Conservation (phyloP, 768 basidiomycete species). For the Suillus plorans region DNA sequence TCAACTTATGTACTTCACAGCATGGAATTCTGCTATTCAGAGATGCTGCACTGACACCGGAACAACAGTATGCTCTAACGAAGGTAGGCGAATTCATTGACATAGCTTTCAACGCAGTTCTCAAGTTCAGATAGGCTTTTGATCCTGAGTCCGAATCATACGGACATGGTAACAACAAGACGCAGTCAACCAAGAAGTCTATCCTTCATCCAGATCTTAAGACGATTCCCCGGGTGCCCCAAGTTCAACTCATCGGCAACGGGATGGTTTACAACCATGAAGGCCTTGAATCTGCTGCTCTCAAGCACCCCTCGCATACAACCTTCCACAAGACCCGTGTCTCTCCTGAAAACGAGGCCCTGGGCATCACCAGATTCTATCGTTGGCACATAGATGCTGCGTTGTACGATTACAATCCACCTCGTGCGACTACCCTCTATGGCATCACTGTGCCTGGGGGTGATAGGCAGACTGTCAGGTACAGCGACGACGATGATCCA, state of each 20-base stretch:
- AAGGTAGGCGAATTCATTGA: slow-evolving; percentile 50
- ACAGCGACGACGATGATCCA: slow-evolving; percentile 64
- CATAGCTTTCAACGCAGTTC: slow-evolving; percentile 9
- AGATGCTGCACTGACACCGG: slow-evolving; percentile 64
- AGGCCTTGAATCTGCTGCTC: slow-evolving; percentile 70
- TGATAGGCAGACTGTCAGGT: slow-evolving; percentile 58
- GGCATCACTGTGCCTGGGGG: slow-evolving; percentile 74
- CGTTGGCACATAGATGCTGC: slow-evolving; percentile 94
- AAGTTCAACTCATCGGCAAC: slow-evolving; percentile 92
- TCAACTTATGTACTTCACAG: slow-evolving; percentile 34
- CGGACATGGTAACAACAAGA: slow-evolving; percentile 90
- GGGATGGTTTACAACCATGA: slow-evolving; percentile 79
- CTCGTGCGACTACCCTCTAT: slow-evolving; percentile 84
- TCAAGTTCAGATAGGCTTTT: slow-evolving; percentile 57
- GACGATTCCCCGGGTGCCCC: slow-evolving; percentile 84
- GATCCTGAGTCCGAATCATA: slow-evolving; percentile 64
- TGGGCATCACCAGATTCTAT: slow-evolving; percentile 85
- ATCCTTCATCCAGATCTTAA: slow-evolving; percentile 89
- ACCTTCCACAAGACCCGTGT: slow-evolving; percentile 85
- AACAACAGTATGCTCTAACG: slow-evolving; percentile 82
- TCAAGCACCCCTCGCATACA: slow-evolving; percentile 85
- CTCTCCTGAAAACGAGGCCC: slow-evolving; percentile 68
- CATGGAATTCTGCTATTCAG: slow-evolving; percentile 76
- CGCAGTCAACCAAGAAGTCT: slow-evolving; percentile 67
- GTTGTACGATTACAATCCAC: slow-evolving; percentile 72